phyloP scores from a whole-genome alignment of 1,139 yeast genomes.

The Zygosaccharomyces pseudobailii region DNA sequence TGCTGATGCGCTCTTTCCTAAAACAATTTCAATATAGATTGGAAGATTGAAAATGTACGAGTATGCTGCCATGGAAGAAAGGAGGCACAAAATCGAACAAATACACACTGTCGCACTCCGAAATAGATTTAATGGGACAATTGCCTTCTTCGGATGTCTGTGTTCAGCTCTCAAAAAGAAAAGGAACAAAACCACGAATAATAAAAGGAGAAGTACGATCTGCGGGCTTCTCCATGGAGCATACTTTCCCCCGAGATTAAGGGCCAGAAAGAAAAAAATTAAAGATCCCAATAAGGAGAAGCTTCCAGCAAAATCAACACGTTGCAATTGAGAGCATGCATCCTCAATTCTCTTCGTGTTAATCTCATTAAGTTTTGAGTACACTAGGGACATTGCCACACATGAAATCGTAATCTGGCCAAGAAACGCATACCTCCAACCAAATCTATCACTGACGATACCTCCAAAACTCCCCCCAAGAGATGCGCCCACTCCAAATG shows the following conservation, averaged over 20 bases:
- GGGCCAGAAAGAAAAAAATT: conserved; percentile 8
- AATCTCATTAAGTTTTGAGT: conserved; percentile 32
- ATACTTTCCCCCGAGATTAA: conserved; percentile 9
- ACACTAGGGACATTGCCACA: conserved; percentile 34
- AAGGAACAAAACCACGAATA: conserved; percentile 1
- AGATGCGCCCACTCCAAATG: conserved; percentile 64
- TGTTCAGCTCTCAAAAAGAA: conserved; percentile 4
- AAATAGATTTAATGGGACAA: conserved; percentile 6
- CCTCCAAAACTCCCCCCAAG: conserved; percentile 61
- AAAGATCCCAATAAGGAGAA: conserved; percentile 9
- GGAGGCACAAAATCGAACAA: conserved; percentile 4
- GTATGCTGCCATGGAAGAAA: conserved; percentile 8
- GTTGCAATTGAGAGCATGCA: conserved; percentile 3
- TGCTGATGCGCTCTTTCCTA: conserved; percentile 7
- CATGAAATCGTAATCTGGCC: conserved; percentile 55
- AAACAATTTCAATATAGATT: conserved; percentile 7
- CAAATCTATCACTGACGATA: conserved; percentile 45
- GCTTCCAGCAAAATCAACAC: conserved; percentile 10
- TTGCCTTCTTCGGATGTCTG: conserved; percentile 6
- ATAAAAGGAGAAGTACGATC: conserved; percentile 4
- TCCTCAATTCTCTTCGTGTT: neutral
- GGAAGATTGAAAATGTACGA: conserved; percentile 9
- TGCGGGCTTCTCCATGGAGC: conserved; percentile 9
- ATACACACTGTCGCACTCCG: conserved; percentile 3
- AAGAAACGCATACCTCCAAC: conserved; percentile 70